phyloP scores from a whole-genome alignment of 495 filamentous ascomycete species.

The Barbatosphaeria neglecta region DNA sequence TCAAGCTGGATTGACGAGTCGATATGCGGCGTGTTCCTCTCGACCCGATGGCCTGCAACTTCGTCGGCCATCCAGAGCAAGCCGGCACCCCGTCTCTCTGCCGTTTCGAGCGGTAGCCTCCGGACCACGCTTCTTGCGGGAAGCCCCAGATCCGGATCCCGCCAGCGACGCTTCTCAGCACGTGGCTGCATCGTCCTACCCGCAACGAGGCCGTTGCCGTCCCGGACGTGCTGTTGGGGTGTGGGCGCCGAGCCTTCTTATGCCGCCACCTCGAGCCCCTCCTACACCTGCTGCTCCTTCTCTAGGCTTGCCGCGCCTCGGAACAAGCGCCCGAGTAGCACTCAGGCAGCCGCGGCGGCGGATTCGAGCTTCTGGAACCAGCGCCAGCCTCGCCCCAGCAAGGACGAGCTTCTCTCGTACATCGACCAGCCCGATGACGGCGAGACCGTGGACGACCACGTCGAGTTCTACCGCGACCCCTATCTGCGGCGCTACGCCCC shows the following conservation, averaged over 20 bases:
- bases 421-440: slow-evolving; percentile 34
- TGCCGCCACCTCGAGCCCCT: not conserved
- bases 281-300: slow-evolving; percentile 9
- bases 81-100: not conserved
- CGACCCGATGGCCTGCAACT: slow-evolving; percentile 24
- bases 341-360: not conserved
- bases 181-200: too few species aligned
- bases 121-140: not conserved
- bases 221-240: too few species aligned
- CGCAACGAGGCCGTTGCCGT: too few species aligned
- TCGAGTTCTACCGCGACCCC: slow-evolving; percentile 31
- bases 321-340: not conserved
- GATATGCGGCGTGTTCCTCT: slow-evolving; percentile 37
- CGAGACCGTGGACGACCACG: slow-evolving; percentile 31
- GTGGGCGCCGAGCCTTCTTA: not conserved
- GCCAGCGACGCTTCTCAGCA: not conserved
- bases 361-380: not conserved
- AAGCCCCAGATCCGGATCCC: not conserved
- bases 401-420: slow-evolving; percentile 33
- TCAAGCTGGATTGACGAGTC: slow-evolving; percentile 39
- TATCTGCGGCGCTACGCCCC: slow-evolving; percentile 36
- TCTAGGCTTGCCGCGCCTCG: not conserved
- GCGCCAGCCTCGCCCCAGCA: slow-evolving; percentile 6
- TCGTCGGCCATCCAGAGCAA: slow-evolving; percentile 10
- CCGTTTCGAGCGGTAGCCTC: not conserved